Conservation (phyloP, 495 filamentous ascomycete genomes). For the Apiosordaria backusii region DNA sequence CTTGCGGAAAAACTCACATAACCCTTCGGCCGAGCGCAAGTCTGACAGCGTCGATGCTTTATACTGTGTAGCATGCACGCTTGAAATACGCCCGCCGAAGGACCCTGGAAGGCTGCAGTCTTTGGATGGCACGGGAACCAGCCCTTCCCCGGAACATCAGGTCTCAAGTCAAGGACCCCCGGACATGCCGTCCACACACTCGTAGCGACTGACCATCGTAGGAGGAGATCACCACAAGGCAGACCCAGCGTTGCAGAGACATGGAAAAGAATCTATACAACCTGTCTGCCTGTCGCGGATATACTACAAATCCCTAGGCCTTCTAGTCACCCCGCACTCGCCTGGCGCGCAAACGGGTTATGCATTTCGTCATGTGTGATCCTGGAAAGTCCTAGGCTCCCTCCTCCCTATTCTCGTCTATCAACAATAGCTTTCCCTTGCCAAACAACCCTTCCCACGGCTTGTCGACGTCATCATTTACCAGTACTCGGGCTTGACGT, state of each 20-base stretch:
- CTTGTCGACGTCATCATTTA: conserved; percentile 39
- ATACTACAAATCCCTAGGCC: conserved; percentile 17
- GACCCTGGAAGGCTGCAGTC: background rate
- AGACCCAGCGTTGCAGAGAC: conserved; percentile 5
- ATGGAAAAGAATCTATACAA: conserved; percentile 25
- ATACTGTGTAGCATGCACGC: background rate
- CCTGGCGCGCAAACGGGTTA: background rate
- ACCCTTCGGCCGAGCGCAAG: background rate
- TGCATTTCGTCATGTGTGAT: background rate
- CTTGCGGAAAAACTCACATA: background rate
- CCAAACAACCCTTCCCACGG: conserved; percentile 7
- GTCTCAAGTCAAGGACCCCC: background rate
- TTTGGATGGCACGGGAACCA: background rate
- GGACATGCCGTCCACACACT: background rate
- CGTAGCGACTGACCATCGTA: background rate
- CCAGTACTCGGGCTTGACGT: conserved; percentile 85
- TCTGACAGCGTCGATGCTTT: background rate
- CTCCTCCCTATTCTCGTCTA: background rate
- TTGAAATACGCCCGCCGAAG: background rate
- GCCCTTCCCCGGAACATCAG: background rate
- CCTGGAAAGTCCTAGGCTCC: background rate
- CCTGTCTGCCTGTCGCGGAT: conserved; percentile 14
- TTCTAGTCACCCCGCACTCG: background rate
- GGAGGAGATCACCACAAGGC: background rate
- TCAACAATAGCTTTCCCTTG: conserved; percentile 18